A percentile compares a stretch with the other conserved stretches of the same genome.
Conservation (phyloP, 371 early-diverging fungal species). For the Actinomortierella wolfii region DNA sequence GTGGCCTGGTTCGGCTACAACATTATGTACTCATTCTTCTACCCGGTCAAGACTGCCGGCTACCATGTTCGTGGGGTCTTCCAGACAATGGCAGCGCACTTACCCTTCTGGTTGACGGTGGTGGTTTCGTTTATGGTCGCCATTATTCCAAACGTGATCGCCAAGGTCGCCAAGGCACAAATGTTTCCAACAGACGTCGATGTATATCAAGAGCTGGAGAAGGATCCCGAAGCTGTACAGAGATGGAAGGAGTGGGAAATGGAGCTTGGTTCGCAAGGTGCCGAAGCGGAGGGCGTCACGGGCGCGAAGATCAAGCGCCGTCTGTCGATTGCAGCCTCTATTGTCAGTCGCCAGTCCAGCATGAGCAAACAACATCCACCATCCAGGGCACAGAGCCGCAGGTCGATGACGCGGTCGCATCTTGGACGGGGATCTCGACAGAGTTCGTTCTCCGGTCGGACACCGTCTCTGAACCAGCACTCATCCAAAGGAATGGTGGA, state of each 20-base stretch:
- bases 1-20: slow-evolving; percentile 63
- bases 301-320: slow-evolving; percentile 42
- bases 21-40: slow-evolving; percentile 54
- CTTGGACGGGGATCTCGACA: too few species aligned
- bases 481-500: too few species aligned
- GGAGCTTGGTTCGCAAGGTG: slow-evolving; percentile 38
- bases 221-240: slow-evolving; percentile 45
- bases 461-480: too few species aligned
- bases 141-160: slow-evolving; percentile 50
- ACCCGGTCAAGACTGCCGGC: slow-evolving; percentile 48
- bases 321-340: slow-evolving; percentile 41
- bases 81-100: slow-evolving; percentile 35
- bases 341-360: slow-evolving; percentile 26
- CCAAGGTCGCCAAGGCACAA: slow-evolving; percentile 47
- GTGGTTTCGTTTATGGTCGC: slow-evolving; percentile 51
- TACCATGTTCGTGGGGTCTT: slow-evolving; percentile 58
- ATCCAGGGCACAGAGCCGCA: too few species aligned
- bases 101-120: slow-evolving; percentile 56
- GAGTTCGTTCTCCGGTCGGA: too few species aligned
- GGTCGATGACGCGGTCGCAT: too few species aligned
- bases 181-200: slow-evolving; percentile 51
- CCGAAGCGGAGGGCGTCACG: slow-evolving; percentile 39
- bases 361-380: too few species aligned
- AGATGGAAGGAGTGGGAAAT: slow-evolving; percentile 45
- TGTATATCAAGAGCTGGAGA: slow-evolving; percentile 47